Evolutionary conservation across 257 asterid genomes (phyloP), one percentile per base, ranked within the genome.

Genomic region (Linderniella brevidens): DNA sequence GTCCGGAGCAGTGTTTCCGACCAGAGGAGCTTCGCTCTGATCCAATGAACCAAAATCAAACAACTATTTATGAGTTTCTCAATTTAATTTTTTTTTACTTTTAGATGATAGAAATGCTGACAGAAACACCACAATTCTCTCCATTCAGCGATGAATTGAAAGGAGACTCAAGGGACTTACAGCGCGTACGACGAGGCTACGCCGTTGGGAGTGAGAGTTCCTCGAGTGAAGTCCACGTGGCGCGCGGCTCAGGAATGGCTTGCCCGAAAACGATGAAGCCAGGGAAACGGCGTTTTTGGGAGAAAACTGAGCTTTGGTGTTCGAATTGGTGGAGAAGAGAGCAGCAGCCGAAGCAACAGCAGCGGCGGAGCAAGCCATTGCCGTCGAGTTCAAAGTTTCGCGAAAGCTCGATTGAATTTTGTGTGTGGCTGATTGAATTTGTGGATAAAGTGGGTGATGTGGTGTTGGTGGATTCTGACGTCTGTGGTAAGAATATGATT

Each of bases 1-100:
- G 57, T 90, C 96, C 3, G 98, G 96, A 48, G 98, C 98, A 52
- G 19, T 38, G 54, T 90, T 90, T 17, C 95, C 98, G 52, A 88
- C 98, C 50, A 80, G 78, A 4, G 97, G 95, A 56, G 73, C 69
- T 18, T 75, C 94, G 66, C 78, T 42, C 96, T 90, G 77, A 48
- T 51, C 45, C 59, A 56, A 49, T 53, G 42, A n/a, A 39, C 35
- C 56, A 29, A 13, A 11, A 37, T 51, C 32, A 17, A 46, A 46
- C 19, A 9, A 8, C 4, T 8, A 3, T 3, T 9, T 18, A 16
- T 10, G 17, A 11, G 13, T 0, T 8, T 16, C 32, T 1, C 35
- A 13, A n/a, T n/a, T n/a, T n/a, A n/a, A n/a, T n/a, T n/a, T 6
- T 1, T 44, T 9, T 44, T 16, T 9, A 11, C 9, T 10, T 1